Evolutionary conservation across 768 basidiomycete genomes (phyloP).

Genomic region (Amanita molliuscula): DNA sequence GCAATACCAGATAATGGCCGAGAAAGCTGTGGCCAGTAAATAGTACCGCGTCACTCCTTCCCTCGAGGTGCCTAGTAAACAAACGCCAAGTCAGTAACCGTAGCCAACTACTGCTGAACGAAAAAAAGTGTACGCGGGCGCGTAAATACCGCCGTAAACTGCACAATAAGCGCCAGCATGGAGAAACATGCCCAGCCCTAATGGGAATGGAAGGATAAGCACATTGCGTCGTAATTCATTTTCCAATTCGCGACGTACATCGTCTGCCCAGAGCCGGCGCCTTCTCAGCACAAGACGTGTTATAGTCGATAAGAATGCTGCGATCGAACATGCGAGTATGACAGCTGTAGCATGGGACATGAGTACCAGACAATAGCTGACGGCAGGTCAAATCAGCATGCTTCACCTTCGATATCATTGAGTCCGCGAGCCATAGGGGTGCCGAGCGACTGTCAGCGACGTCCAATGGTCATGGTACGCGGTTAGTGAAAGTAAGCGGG

Average conservation of each 20-base stretch:
- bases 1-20: conserved; percentile 26
- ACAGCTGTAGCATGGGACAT: conserved; percentile 15
- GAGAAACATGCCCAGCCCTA: conserved; percentile 22
- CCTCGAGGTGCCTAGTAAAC: not conserved
- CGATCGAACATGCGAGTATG: conserved; percentile 20
- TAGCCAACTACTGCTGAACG: not conserved
- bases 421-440: too few relatives aligned
- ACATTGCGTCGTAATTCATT: not conserved
- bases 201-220: not conserved
- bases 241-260: conserved; percentile 15
- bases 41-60: conserved; percentile 21
- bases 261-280: conserved; percentile 24
- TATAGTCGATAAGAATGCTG: conserved; percentile 21
- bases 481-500: too few relatives aligned
- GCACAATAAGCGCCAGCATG: conserved; percentile 16
- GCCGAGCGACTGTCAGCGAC: too few relatives aligned
- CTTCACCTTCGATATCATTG: too few relatives aligned
- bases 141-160: conserved; percentile 20
- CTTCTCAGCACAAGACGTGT: conserved; percentile 22
- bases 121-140: conserved; percentile 13
- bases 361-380: too few relatives aligned
- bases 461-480: too few relatives aligned
- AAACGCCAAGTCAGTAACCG: not conserved
- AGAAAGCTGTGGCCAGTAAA: conserved; percentile 25
- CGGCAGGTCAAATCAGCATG: too few relatives aligned